phyloP scores from a whole-genome alignment of 1,139 yeast species.

The Meyerozyma elateridarum region DNA sequence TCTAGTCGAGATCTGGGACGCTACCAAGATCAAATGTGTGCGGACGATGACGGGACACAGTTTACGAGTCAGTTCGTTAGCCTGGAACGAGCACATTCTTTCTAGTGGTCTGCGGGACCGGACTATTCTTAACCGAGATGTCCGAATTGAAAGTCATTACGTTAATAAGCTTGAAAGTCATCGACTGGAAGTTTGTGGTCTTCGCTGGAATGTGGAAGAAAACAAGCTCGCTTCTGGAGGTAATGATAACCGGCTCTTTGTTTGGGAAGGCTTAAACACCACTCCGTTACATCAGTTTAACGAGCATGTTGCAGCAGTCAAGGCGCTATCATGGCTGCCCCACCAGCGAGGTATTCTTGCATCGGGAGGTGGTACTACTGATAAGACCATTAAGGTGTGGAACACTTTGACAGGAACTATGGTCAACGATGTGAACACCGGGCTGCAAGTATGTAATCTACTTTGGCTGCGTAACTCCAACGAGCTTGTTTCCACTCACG shows the following conservation, averaged over 20 bases:
- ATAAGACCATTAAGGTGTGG: constrained; percentile 88
- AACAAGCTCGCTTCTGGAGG: constrained; percentile 90
- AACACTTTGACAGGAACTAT: constrained; percentile 76
- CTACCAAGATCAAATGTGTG: constrained; percentile 74
- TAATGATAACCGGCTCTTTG: constrained; percentile 77
- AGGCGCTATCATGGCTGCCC: constrained; percentile 97
- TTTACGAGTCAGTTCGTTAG: constrained; percentile 76
- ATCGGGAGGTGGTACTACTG: constrained; percentile 97
- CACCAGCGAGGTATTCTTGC: constrained; percentile 92
- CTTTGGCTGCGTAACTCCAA: constrained; percentile 91
- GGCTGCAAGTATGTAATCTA: constrained; percentile 92
- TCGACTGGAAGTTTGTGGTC: constrained; percentile 93
- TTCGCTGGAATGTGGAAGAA: constrained; percentile 88
- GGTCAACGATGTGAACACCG: constrained; percentile 79
- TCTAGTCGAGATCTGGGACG: constrained; percentile 93
- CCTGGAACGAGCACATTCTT: constrained; percentile 91
- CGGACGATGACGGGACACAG: constrained; percentile 92
- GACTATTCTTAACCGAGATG: constrained; percentile 83
- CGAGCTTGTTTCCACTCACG: constrained; percentile 93
- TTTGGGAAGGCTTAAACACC: constrained; percentile 80
- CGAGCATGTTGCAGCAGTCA: constrained; percentile 93
- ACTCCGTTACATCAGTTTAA: constrained; percentile 69
- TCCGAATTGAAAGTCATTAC: constrained; percentile 79
- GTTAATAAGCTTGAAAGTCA: constrained; percentile 70
- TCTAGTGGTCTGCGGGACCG: constrained; percentile 88